A percentile compares a stretch with the other conserved stretches of the same genome.
phyloP scores from a whole-genome alignment of 1,139 yeast species.

The Yamadazyma atlantica region DNA sequence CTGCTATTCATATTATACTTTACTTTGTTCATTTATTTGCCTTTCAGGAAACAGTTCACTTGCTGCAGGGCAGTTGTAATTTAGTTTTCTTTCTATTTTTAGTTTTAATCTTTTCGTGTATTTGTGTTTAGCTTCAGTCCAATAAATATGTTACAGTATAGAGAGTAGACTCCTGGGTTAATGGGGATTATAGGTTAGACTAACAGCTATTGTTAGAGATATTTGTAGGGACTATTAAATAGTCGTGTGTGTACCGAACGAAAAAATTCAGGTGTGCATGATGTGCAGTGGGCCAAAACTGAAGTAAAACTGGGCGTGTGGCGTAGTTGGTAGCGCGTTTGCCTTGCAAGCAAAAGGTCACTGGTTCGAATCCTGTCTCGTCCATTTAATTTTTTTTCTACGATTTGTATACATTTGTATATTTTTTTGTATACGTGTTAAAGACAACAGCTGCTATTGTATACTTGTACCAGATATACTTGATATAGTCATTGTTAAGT shows the following conservation, averaged over 20 bases:
- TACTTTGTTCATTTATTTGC: constrained; percentile 4
- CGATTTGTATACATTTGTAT: background rate
- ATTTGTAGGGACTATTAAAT: too few species aligned
- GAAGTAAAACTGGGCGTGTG: constrained; percentile 54
- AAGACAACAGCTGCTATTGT: too few species aligned
- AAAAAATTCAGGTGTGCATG: too few species aligned
- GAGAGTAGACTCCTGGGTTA: too few species aligned
- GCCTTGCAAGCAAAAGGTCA: constrained; percentile 70
- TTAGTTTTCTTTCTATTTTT: background rate
- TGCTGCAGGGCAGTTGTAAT: constrained; percentile 10
- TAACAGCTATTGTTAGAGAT: too few species aligned
- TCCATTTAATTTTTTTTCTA: constrained; percentile 38
- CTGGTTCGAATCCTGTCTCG: constrained; percentile 69
- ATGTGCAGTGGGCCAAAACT: too few species aligned
- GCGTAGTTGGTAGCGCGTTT: constrained; percentile 73
- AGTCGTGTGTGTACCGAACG: too few species aligned
- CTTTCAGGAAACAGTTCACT: constrained; percentile 4
- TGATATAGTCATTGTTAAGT: too few species aligned
- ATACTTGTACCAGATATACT: too few species aligned
- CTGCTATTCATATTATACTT: constrained; percentile 6
- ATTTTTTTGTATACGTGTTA: too few species aligned
- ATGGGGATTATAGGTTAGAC: too few species aligned
- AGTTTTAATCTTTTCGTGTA: constrained; percentile 8
- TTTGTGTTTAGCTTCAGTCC: constrained; percentile 5
- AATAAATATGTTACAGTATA: background rate